phyloP scores from a whole-genome alignment of 1,139 yeast species.

The Eremothecium gossypii region DNA sequence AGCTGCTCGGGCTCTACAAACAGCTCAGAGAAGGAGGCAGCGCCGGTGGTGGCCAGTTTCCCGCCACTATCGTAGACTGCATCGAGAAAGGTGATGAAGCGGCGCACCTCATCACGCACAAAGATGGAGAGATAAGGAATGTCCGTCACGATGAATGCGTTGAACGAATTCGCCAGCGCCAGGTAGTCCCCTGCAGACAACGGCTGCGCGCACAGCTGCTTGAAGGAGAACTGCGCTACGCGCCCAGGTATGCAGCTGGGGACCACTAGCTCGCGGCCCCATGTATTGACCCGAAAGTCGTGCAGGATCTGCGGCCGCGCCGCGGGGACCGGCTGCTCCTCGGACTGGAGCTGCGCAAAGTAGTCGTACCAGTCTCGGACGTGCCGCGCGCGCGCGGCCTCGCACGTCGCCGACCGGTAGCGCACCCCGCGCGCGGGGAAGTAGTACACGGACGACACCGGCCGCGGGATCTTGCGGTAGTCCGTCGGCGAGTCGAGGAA shows the following conservation, averaged over 20 bases:
- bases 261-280: slow-evolving; percentile 79
- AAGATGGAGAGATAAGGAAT: slow-evolving; percentile 76
- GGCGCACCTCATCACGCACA: slow-evolving; percentile 72
- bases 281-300: slow-evolving; percentile 37
- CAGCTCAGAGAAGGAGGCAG: slow-evolving; percentile 71
- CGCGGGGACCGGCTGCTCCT: slow-evolving; percentile 3
- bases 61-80: slow-evolving; percentile 91
- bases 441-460: slow-evolving; percentile 72
- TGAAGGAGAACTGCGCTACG: slow-evolving; percentile 85
- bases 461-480: slow-evolving; percentile 81
- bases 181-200: slow-evolving; percentile 95
- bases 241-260: slow-evolving; percentile 69
- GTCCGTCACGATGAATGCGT: slow-evolving; percentile 77
- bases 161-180: slow-evolving; percentile 68
- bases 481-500: slow-evolving; percentile 86
- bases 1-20: slow-evolving; percentile 78
- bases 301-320: slow-evolving; percentile 7
- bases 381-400: slow-evolving; percentile 52
- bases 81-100: slow-evolving; percentile 89
- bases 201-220: slow-evolving; percentile 76
- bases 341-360: slow-evolving; percentile 52
- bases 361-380: slow-evolving; percentile 67
- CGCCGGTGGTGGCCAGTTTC: slow-evolving; percentile 79
- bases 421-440: slow-evolving; percentile 57
- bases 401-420: slow-evolving; percentile 43